phyloP scores from a whole-genome alignment of 2,329 filamentous ascomycete species.

The Monosporascus sp. region DNA sequence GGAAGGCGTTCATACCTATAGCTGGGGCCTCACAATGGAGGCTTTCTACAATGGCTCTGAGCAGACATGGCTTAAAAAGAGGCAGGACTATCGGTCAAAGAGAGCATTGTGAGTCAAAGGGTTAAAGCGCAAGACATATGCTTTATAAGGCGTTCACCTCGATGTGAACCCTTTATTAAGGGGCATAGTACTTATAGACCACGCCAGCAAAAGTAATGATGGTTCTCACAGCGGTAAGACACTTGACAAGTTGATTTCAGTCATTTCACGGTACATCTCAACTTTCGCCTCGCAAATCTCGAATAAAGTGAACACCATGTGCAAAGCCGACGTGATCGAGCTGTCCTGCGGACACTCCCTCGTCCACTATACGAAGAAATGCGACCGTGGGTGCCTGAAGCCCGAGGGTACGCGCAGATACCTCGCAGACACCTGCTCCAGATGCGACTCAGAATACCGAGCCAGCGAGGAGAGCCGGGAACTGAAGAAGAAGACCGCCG shows the following conservation, averaged over 20 bases:
- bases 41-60: too few species aligned
- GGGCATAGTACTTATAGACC: background rate
- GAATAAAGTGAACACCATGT: constrained; percentile 15
- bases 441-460: constrained; percentile 27
- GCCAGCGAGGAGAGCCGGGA: background rate
- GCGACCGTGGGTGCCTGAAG: constrained; percentile 4
- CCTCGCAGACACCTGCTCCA: constrained; percentile 32
- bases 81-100: too few species aligned
- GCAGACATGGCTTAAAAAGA: too few species aligned
- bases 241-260: too few species aligned
- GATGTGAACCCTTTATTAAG: background rate
- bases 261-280: background rate
- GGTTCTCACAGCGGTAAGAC: too few species aligned
- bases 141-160: background rate
- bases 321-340: constrained; percentile 13
- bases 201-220: background rate
- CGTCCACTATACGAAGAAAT: constrained; percentile 9
- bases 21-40: too few species aligned
- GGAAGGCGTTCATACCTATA: too few species aligned
- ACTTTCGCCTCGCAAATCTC: background rate
- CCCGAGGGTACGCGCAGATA: constrained; percentile 9
- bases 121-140: background rate
- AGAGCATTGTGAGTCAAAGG: background rate
- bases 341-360: constrained; percentile 23
- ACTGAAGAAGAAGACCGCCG: constrained; percentile 11